phyloP scores from a whole-genome alignment of 148 eudicot species.

The Chenopodium album region DNA sequence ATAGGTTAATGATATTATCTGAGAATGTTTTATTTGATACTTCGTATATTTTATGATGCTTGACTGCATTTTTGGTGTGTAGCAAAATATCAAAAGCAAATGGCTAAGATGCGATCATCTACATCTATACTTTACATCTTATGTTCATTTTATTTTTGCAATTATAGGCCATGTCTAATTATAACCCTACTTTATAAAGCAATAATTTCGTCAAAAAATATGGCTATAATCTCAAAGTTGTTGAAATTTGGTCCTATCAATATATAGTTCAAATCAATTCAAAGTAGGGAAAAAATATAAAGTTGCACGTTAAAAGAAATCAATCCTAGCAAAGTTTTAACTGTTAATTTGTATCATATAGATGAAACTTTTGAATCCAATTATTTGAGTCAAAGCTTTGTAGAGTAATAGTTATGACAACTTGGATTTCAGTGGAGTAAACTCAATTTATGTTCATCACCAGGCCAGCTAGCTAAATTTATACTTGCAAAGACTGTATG shows the following conservation, averaged over 20 bases:
- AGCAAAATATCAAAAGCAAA: not conserved
- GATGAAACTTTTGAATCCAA: slow-evolving; percentile 26
- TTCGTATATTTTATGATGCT: not conserved
- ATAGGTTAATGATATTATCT: not conserved
- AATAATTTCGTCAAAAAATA: slow-evolving; percentile 3
- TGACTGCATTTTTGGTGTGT: slow-evolving; percentile 13
- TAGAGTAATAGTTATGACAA: not conserved
- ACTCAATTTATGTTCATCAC: not conserved
- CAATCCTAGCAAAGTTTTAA: slow-evolving; percentile 1
- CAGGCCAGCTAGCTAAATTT: not conserved
- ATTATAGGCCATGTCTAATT: not conserved
- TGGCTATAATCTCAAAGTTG: not conserved
- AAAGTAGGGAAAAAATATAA: not conserved
- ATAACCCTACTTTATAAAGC: slow-evolving; percentile 1
- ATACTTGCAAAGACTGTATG: too few relatives aligned
- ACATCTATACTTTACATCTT: slow-evolving; percentile 2
- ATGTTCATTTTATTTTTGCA: not conserved
- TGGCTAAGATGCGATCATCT: slow-evolving; percentile 21
- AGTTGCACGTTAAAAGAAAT: not conserved
- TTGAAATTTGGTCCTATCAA: slow-evolving; percentile 2
- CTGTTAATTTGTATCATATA: slow-evolving; percentile 1
- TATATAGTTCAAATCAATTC: not conserved
- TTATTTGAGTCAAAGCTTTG: slow-evolving; percentile 19
- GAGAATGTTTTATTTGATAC: too few relatives aligned
- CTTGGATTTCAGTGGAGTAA: slow-evolving; percentile 1